Evolutionary conservation across 78 protist species (phyloP), one percentile per base, ranked within the genome.

Genomic region (Dictyostelium citrinum): DNA sequence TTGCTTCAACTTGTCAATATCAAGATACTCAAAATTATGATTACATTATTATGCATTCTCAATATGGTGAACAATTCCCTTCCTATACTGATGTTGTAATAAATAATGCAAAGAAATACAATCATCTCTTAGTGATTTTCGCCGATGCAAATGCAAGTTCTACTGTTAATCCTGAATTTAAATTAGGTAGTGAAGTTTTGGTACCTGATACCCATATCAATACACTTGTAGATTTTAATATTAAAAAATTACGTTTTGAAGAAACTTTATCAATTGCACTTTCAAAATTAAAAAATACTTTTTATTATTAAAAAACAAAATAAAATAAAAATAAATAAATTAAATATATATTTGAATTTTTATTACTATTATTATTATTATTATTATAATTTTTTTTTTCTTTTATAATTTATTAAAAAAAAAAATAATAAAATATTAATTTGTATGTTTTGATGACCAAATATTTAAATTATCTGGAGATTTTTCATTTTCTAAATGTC

Each of bases 251-350:
- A 35, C 29, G 84, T 24, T 80, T 80, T 80, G 84, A 80, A 80
- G 84, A 80, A 55, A 55, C 61, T 58, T 39, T 80, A 39, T 55
- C 61, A 55, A n/a, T 80, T 27, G 35, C 64, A 45, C 61, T 80
- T 24, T 55, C 84, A 80, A 80, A 80, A 58, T 55, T 80, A 80
- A 80, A 80, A 80, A 41, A 35, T 55, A 55, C n/a, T 35, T 49
- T 80, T 14, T 55, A 29, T 80, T 46, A 78, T 46, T 46, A 78
- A 46, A 78, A 22, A 22, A 37, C 1, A 39, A 74, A 74, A 37
- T 27, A 37, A 74, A 35, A 39, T 37, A 72, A 72, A 72, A 72
- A 72, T 20, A 35, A 72, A 39, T 11, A 37, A 72, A 72, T 35
- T 14, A 35, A 74, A 33, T 22, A 72, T 61, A 61, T 4, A 20